These are phyloP conservation scores for Rutstroemia sydowiana DNA, from an alignment of 2,329 filamentous ascomycete species.

Conservation along the genomic window DNA sequence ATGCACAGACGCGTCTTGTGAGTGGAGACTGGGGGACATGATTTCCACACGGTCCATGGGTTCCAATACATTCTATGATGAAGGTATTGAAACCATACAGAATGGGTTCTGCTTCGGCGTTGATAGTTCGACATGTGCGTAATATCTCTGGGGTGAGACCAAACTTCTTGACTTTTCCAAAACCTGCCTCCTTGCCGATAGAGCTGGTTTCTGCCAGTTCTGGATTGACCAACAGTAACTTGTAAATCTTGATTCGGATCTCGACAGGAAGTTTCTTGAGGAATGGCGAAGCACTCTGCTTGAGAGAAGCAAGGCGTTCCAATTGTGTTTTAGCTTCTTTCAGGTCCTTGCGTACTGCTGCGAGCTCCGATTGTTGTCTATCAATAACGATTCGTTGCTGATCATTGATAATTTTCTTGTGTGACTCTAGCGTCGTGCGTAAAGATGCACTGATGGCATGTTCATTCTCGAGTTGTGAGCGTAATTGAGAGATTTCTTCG, in stretches of 20 bases:
- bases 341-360: background rate
- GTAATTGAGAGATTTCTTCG: slow-evolving; percentile 1
- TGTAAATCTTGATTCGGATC: slow-evolving; percentile 9
- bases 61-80: slow-evolving; percentile 9
- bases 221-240: slow-evolving; percentile 6
- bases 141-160: slow-evolving; percentile 5
- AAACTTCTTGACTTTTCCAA: background rate
- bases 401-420: background rate
- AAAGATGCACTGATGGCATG: background rate
- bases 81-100: slow-evolving; percentile 12
- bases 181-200: background rate
- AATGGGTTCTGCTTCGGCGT: slow-evolving; percentile 6
- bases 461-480: slow-evolving; percentile 4
- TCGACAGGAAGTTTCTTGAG: slow-evolving; percentile 7
- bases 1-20: background rate
- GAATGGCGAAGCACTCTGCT: background rate
- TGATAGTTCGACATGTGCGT: slow-evolving; percentile 4
- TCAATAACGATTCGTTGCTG: background rate
- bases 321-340: background rate
- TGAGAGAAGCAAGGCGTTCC: background rate
- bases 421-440: background rate
- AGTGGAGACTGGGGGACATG: slow-evolving; percentile 8
- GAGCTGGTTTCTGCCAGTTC: slow-evolving; percentile 1
- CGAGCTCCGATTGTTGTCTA: background rate
- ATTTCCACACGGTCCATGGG: background rate